A percentile compares a stretch with the other conserved stretches of the same genome.
These are phyloP conservation scores for Fusarium luffae DNA, from an alignment of 2,329 filamentous ascomycete genomes.

Conservation along the genomic window DNA sequence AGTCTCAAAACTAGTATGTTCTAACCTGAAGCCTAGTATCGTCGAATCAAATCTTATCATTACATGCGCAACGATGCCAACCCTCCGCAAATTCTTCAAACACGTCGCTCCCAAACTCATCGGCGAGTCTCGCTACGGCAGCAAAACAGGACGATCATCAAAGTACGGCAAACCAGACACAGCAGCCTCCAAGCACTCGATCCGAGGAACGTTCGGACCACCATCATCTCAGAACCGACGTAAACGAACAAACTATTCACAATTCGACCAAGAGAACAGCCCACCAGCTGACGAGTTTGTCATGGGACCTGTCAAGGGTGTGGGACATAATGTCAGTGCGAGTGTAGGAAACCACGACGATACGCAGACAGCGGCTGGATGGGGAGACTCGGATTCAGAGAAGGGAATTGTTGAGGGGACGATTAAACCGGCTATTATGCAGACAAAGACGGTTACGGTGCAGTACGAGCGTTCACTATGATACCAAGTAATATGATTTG, in stretches of 20 bases:
- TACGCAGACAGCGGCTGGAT: slow-evolving; percentile 10
- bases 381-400: slow-evolving; percentile 40
- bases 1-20: no score
- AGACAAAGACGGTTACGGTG: slow-evolving; percentile 41
- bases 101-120: slow-evolving; percentile 51
- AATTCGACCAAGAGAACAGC: slow-evolving; percentile 34
- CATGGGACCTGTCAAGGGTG: slow-evolving; percentile 23
- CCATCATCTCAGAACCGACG: slow-evolving; percentile 29
- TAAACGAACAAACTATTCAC: slow-evolving; percentile 36
- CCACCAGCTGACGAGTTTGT: slow-evolving; percentile 8
- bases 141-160: slow-evolving; percentile 31
- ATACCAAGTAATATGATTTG: neutral
- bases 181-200: slow-evolving; percentile 17
- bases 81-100: slow-evolving; percentile 54
- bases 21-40: slow-evolving; percentile 15
- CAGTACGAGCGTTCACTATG: slow-evolving; percentile 27
- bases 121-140: slow-evolving; percentile 42
- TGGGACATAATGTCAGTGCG: slow-evolving; percentile 15
- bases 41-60: slow-evolving; percentile 56
- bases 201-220: slow-evolving; percentile 1
- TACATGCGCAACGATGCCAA: slow-evolving; percentile 55
- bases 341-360: slow-evolving; percentile 32
- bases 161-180: slow-evolving; percentile 34
- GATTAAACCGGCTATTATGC: slow-evolving; percentile 34
- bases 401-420: slow-evolving; percentile 29